Conservation (phyloP, 1,139 yeast genomes). For the Tardiomyces blankii region DNA sequence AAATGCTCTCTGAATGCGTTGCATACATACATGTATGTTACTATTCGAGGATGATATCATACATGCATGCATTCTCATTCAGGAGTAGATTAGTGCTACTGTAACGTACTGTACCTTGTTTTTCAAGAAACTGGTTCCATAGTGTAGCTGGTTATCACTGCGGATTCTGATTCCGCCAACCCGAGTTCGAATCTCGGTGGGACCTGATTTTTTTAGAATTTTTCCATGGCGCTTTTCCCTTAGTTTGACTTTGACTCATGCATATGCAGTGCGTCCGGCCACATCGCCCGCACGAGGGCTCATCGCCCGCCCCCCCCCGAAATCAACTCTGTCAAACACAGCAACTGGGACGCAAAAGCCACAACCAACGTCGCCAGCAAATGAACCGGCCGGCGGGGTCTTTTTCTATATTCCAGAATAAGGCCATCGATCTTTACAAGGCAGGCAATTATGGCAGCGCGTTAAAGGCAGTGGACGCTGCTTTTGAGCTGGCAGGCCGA, state of each 20-base stretch:
- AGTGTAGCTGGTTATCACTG: neutral
- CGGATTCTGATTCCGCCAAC: slow-evolving; percentile 1
- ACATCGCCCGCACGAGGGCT: no score
- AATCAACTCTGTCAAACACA: no score
- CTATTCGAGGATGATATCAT: no score
- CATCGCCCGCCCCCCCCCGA: no score
- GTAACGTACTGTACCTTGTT: no score
- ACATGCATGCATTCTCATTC: no score
- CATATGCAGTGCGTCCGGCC: neutral
- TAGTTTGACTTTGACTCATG: neutral
- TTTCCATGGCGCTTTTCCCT: no score
- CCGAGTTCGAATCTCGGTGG: slow-evolving; percentile 1
- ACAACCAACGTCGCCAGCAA: neutral
- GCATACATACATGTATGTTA: no score
- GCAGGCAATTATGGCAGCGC: neutral
- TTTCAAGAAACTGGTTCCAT: neutral
- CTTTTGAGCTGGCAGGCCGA: neutral
- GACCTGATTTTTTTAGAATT: neutral
- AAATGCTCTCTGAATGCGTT: no score
- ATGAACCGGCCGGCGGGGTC: neutral
- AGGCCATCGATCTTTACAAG: neutral
- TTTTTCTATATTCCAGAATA: neutral
- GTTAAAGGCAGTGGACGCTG: neutral
- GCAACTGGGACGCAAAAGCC: neutral
- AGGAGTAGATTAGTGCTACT: no score